A percentile compares a stretch with the other conserved stretches of the same genome.
These are phyloP conservation scores for Dothideomycetes sp. DNA, from an alignment of 2,329 filamentous ascomycete genomes.

Conservation along the genomic window DNA sequence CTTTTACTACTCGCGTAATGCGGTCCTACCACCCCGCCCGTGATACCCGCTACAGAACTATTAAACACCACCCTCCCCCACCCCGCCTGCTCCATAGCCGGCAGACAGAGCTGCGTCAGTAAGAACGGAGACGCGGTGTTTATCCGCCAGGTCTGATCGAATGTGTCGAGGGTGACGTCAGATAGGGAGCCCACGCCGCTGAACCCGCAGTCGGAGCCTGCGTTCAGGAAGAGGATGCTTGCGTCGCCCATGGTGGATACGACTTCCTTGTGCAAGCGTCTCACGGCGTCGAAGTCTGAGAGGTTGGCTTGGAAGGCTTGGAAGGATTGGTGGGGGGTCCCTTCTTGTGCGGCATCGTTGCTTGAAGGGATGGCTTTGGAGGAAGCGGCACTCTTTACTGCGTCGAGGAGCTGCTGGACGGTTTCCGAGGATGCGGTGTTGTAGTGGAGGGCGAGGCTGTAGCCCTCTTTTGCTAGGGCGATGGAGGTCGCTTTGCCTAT, in stretches of 20 bases:
- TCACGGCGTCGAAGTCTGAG: constrained; percentile 15
- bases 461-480: constrained; percentile 29
- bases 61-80: constrained; percentile 29
- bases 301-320: constrained; percentile 18
- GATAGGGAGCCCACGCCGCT: constrained; percentile 17
- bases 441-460: constrained; percentile 34
- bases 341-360: constrained; percentile 16
- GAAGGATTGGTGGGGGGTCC: too few relatives aligned
- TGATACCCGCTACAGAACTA: constrained; percentile 28
- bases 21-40: constrained; percentile 28
- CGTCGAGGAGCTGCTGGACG: constrained; percentile 20
- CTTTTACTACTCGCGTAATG: constrained; percentile 31
- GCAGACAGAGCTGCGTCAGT: constrained; percentile 27
- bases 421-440: constrained; percentile 22
- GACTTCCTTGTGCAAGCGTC: constrained; percentile 23
- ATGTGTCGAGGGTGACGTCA: constrained; percentile 23
- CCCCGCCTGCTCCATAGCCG: constrained; percentile 23
- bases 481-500: constrained; percentile 33
- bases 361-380: neutral
- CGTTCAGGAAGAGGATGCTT: constrained; percentile 32
- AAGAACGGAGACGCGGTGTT: constrained; percentile 27
- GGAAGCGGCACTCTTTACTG: constrained; percentile 12
- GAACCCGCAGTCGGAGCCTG: constrained; percentile 19
- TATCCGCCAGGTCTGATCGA: constrained; percentile 26
- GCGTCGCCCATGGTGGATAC: constrained; percentile 21